Conservation (phyloP, 2,329 filamentous ascomycete species). For the Arthrobotrys conoides region DNA sequence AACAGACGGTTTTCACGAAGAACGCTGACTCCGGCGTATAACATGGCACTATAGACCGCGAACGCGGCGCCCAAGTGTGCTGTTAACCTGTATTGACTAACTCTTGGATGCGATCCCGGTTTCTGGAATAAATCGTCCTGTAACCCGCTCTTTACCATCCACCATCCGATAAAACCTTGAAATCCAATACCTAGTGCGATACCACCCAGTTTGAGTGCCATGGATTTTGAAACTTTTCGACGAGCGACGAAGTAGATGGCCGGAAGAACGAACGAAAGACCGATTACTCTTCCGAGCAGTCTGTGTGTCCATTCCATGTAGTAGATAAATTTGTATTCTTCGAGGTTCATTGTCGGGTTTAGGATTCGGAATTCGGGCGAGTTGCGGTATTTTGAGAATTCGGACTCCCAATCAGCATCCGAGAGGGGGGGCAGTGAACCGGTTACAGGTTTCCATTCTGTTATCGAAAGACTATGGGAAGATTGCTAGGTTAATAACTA, state of each 20-base stretch:
- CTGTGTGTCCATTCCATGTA: slow-evolving; percentile 99
- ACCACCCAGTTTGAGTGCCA: slow-evolving; percentile 82
- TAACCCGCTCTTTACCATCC: slow-evolving; percentile 98
- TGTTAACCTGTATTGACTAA: slow-evolving; percentile 93
- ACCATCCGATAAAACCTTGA: slow-evolving; percentile 97
- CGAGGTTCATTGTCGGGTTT: slow-evolving; percentile 91
- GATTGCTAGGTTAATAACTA: not conserved
- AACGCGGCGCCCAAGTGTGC: slow-evolving; percentile 93
- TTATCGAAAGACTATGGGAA: slow-evolving; percentile 86
- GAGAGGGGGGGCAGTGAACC: slow-evolving; percentile 88
- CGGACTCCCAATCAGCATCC: slow-evolving; percentile 85
- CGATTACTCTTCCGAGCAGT: slow-evolving; percentile 92
- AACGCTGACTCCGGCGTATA: slow-evolving; percentile 87
- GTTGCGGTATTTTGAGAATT: slow-evolving; percentile 91
- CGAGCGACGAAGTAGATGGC: slow-evolving; percentile 89
- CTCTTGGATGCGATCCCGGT: slow-evolving; percentile 88
- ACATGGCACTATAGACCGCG: slow-evolving; percentile 92
- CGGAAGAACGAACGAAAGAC: slow-evolving; percentile 88
- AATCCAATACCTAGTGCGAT: slow-evolving; percentile 93
- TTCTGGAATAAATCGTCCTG: slow-evolving; percentile 92
- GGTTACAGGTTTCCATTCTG: slow-evolving; percentile 97
- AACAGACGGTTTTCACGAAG: slow-evolving; percentile 82
- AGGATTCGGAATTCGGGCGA: slow-evolving; percentile 93
- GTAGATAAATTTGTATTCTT: slow-evolving; percentile 98
- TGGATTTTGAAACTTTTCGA: slow-evolving; percentile 81